Conservation (phyloP, 1,139 yeast genomes). For the Sugiyamaella pinicola region DNA sequence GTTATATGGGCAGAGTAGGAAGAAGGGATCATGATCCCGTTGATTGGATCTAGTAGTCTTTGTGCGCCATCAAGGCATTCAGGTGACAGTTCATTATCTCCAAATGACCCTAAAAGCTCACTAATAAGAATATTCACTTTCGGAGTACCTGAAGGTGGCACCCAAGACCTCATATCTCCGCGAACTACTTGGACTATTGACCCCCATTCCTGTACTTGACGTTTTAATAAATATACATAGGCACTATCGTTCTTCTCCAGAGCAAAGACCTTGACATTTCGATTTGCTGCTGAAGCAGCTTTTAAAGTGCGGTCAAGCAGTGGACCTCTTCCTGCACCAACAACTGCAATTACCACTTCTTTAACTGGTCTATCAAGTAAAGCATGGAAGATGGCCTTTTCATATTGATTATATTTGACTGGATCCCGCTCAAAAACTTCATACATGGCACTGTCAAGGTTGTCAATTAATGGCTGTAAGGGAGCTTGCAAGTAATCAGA, state of each 20-base stretch:
- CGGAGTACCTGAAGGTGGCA: constrained; percentile 44
- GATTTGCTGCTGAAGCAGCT: constrained; percentile 45
- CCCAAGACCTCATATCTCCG: constrained; percentile 60
- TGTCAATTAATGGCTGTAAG: constrained; percentile 64
- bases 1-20: constrained; percentile 60
- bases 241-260: constrained; percentile 77
- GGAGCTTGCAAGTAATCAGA: constrained; percentile 57
- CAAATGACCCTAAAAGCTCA: constrained; percentile 86
- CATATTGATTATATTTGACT: constrained; percentile 68
- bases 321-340: constrained; percentile 91
- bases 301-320: constrained; percentile 57
- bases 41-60: constrained; percentile 36
- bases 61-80: constrained; percentile 58
- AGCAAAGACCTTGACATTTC: constrained; percentile 50
- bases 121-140: constrained; percentile 61
- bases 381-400: constrained; percentile 64
- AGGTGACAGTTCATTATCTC: constrained; percentile 87
- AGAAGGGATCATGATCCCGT: constrained; percentile 63
- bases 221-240: constrained; percentile 43
- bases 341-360: constrained; percentile 53
- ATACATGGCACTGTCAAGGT: constrained; percentile 63
- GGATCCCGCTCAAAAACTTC: constrained; percentile 68
- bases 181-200: constrained; percentile 51
- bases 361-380: constrained; percentile 44
- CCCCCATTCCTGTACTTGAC: constrained; percentile 38